These are phyloP conservation scores for Usnea hakonensis DNA, from an alignment of 495 filamentous ascomycete species.

Conservation along the genomic window DNA sequence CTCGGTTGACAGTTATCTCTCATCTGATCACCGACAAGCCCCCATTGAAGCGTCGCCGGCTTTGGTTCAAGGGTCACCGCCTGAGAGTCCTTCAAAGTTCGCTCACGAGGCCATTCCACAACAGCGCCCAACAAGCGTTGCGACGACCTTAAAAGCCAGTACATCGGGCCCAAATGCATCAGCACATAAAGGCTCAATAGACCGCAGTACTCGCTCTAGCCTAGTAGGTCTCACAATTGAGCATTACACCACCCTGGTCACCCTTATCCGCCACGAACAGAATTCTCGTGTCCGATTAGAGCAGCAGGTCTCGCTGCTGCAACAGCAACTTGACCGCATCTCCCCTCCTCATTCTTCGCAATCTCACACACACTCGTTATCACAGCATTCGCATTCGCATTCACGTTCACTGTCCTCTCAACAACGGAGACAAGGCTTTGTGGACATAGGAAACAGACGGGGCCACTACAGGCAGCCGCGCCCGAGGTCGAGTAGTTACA, in stretches of 20 bases:
- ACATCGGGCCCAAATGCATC: neutral
- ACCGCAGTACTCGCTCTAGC: conserved; percentile 16
- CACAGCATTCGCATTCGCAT: conserved; percentile 13
- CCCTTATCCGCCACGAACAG: conserved; percentile 49
- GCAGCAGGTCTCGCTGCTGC: conserved; percentile 42
- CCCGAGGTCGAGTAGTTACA: conserved; percentile 22
- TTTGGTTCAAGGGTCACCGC: conserved; percentile 15
- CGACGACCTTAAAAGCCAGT: conserved; percentile 22
- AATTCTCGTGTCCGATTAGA: conserved; percentile 47
- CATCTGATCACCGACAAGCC: conserved; percentile 9
- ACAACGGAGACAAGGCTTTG: conserved; percentile 16
- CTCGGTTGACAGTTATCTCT: conserved; percentile 9
- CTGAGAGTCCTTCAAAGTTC: conserved; percentile 8
- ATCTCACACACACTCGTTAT: neutral
- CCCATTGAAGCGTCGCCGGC: conserved; percentile 13
- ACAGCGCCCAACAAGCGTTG: conserved; percentile 22
- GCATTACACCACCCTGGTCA: conserved; percentile 49
- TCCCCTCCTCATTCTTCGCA: conserved; percentile 17
- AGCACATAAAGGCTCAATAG: conserved; percentile 10
- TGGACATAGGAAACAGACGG: conserved; percentile 11
- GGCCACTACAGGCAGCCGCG: conserved; percentile 12
- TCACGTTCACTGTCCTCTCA: conserved; percentile 13
- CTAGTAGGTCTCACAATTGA: conserved; percentile 42
- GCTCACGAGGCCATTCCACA: conserved; percentile 8
- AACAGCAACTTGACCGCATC: conserved; percentile 43